Evolutionary conservation across 345 rosid species (phyloP), one percentile per base, ranked within the genome.

Genomic region (Noccaea bulbosa): DNA sequence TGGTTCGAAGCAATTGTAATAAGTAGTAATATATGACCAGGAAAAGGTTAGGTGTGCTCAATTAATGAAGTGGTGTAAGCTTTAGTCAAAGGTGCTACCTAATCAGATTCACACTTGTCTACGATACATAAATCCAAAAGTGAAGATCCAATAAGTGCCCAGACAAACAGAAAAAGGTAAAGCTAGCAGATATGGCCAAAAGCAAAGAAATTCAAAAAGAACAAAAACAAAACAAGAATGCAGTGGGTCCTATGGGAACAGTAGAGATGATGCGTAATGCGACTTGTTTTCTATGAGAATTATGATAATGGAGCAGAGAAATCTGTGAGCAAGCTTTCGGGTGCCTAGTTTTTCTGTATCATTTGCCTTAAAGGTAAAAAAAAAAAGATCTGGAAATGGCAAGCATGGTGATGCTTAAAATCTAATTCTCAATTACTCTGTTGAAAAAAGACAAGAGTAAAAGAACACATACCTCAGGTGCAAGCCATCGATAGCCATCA

Each of bases 401-500:
- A 58, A 51, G 7, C 39, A 58, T 50, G 38, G 33, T 20, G 30
- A 72, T 55, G 37, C 30, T 62, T 27, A 48, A 41, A 55, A 15
- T 54, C 11, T 48, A 38, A 65, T 20, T 49, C 32, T 30, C 45
- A 57, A 47, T 65, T 63, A 37, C 16, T 22, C 27, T 34, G 17
- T 22, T 71, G 48, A 72, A 53, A 20, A 63, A 24, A 67, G 49
- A 43, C 54, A 39, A 54, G 70, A 48, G 50, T 32, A 69, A 62
- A 16, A 80, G 67, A 69, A 54, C 14, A 84, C 91, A 49, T 24
- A 89, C 97, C 98, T 93, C 98, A 5, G 97, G 98, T 77, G 97
- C 96, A 70, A 91, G 88, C 98, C 98, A 93, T 5, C 96, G 86
- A 76, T 93, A 93, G 41, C 97, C 98, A 83, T 93, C 98, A 7